Evolutionary conservation across 305 asterid species (phyloP).

Genomic region (Solanum chacoense): DNA sequence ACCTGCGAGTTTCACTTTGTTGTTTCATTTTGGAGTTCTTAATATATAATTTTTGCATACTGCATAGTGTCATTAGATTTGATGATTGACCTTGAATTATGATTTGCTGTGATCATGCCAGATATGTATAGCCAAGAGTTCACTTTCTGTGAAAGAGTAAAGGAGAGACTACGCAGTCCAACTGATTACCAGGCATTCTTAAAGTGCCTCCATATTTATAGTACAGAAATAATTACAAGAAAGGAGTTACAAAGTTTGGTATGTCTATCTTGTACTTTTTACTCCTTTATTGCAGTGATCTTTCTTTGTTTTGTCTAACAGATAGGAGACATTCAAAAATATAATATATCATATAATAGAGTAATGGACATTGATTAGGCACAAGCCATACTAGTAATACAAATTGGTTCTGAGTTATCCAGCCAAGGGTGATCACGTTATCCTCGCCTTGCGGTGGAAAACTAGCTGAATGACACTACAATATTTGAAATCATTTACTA

Average conservation of each 20-base stretch:
- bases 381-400: neutral
- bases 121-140: constrained; percentile 75
- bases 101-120: constrained; percentile 30
- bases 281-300: neutral
- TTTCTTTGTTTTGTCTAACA: neutral
- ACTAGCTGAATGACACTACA: neutral
- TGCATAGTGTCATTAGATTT: neutral
- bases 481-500: neutral
- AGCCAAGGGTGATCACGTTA: neutral
- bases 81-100: constrained; percentile 1
- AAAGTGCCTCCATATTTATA: constrained; percentile 95
- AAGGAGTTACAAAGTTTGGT: constrained; percentile 90
- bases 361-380: neutral
- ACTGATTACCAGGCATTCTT: constrained; percentile 96
- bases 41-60: neutral
- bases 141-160: constrained; percentile 90
- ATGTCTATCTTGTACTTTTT: constrained; percentile 12
- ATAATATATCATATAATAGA: neutral
- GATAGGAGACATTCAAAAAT: neutral
- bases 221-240: constrained; percentile 92
- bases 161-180: constrained; percentile 73
- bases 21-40: neutral
- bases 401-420: neutral
- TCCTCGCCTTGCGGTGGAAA: neutral
- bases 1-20: neutral